phyloP scores from a whole-genome alignment of 2,329 filamentous ascomycete genomes.

The Coniochaeta pulveracea region DNA sequence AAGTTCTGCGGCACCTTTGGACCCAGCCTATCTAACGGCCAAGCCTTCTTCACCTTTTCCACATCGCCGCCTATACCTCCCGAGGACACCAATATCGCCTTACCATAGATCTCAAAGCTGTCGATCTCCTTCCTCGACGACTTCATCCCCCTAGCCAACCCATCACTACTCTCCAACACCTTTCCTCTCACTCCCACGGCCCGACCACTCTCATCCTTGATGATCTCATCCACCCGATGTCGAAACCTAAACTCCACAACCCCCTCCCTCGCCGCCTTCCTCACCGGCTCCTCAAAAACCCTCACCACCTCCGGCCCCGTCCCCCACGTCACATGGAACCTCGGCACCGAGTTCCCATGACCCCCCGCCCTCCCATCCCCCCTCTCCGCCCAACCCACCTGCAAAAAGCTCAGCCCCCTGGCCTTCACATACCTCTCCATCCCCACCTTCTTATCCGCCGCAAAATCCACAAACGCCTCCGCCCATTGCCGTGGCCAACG shows the following conservation, averaged over 20 bases:
- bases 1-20: constrained; percentile 43
- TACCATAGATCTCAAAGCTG: constrained; percentile 40
- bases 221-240: constrained; percentile 44
- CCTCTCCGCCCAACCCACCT: constrained; percentile 51
- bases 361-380: constrained; percentile 43
- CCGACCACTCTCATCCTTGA: constrained; percentile 38
- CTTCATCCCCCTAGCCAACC: constrained; percentile 37
- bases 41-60: constrained; percentile 45
- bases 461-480: constrained; percentile 53
- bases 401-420: constrained; percentile 38
- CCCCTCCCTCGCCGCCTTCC: constrained; percentile 37
- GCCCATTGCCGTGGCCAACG: constrained; percentile 50
- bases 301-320: constrained; percentile 48
- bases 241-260: constrained; percentile 43
- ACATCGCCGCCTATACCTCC: constrained; percentile 52
- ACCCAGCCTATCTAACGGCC: constrained; percentile 46
- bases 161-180: constrained; percentile 35
- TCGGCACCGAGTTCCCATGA: constrained; percentile 50
- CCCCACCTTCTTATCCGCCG: constrained; percentile 35
- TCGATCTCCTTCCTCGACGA: constrained; percentile 35
- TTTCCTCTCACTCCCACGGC: constrained; percentile 41
- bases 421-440: constrained; percentile 46
- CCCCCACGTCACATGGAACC: constrained; percentile 54
- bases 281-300: constrained; percentile 44
- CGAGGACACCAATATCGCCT: constrained; percentile 41